phyloP scores from a whole-genome alignment of 2,329 filamentous ascomycete species.

The Capronia americana region DNA sequence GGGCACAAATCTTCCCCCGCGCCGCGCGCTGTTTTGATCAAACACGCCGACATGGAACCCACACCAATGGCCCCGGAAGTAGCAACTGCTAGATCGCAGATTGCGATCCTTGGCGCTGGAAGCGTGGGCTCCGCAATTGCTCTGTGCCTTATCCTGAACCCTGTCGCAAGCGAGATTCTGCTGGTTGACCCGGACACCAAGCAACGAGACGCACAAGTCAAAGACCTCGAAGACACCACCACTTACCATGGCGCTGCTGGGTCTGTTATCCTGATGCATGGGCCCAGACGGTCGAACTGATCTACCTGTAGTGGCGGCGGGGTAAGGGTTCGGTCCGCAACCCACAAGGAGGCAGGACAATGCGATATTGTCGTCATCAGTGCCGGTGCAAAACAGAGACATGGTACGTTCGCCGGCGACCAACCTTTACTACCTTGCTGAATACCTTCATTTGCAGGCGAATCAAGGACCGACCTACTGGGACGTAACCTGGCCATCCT shows the following conservation, averaged over 20 bases:
- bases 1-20: too few relatives aligned
- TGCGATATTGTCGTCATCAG: constrained; percentile 63
- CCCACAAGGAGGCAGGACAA: constrained; percentile 55
- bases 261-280: constrained; percentile 42
- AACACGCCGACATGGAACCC: too few relatives aligned
- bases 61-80: constrained; percentile 23
- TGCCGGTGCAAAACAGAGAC: constrained; percentile 59
- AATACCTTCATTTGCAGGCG: constrained; percentile 41
- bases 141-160: constrained; percentile 58
- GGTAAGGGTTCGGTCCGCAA: constrained; percentile 30
- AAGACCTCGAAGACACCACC: constrained; percentile 60
- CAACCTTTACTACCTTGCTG: background rate
- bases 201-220: constrained; percentile 57
- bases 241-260: constrained; percentile 55
- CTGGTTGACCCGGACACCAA: constrained; percentile 59
- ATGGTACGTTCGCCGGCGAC: constrained; percentile 28
- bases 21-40: too few relatives aligned
- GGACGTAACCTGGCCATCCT: constrained; percentile 59
- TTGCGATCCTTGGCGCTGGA: constrained; percentile 60
- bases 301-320: constrained; percentile 26
- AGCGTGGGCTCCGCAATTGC: constrained; percentile 60
- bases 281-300: background rate
- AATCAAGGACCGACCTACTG: constrained; percentile 55
- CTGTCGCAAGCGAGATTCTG: constrained; percentile 59
- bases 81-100: constrained; percentile 38